Evolutionary conservation across 169 alveolate genomes (phyloP), one percentile per base, ranked within the genome.

Genomic region (Plasmodium ovale): DNA sequence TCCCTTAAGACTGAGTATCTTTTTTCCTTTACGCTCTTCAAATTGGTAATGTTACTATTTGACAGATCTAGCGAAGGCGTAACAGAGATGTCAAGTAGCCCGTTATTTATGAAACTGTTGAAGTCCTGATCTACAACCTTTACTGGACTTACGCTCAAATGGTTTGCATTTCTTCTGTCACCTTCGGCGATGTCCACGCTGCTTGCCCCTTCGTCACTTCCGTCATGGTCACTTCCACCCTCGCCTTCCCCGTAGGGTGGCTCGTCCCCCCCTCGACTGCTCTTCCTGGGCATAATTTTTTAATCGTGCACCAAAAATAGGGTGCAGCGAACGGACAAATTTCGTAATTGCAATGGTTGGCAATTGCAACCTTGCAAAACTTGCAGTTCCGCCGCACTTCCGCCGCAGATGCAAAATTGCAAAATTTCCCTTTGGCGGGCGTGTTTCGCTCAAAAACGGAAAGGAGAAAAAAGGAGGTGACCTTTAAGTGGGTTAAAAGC

Each of bases 41-140:
- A 47, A 44, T 14, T 25, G 16, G 49, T 77, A 0, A 42, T n/a
- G 7, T 77, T 60, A 21, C 70, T 77, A 12, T 14, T 62, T 25
- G 79, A 47, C 1, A 42, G 47, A n/a, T 77, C 62, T 1, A 77
- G 16, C 0, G 89, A 77, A 3, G 89, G 44, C 0, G 7, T 16
- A 5, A 44, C 71, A 47, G 89, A 77, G 33, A 19, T 29, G 33
- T 77, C 89, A n/a, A 64, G 37, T 5, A 21, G 27, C 16, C 21
- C 77, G 21, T 77, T 68, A 44, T 77, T 77, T n/a, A 77, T 54
- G 49, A 77, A 77, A 19, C 31, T 77, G 25, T 62, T 60, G 16
- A 77, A 77, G 7, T 77, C 89, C 3, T 77, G 71, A 29, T 77
- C 89, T 5, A 44, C 67, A 0, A 77, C 67, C 25, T 77, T 77